Evolutionary conservation across 768 basidiomycete species (phyloP).

Genomic region (Lepiota subincarnata): DNA sequence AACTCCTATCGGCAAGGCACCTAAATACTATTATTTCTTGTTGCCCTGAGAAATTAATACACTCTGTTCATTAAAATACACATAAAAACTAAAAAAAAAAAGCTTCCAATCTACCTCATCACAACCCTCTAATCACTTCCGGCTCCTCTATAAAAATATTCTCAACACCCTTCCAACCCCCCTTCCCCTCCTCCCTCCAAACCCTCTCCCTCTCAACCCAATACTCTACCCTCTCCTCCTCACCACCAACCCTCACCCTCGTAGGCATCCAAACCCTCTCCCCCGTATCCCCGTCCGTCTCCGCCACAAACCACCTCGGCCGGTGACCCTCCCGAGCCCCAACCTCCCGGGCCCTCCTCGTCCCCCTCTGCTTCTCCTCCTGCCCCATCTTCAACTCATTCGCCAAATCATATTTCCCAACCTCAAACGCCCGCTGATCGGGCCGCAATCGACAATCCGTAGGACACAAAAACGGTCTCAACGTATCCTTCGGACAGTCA

Average conservation of each 20-base stretch:
- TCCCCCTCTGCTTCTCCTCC: constrained; percentile 79
- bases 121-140: constrained; percentile 21
- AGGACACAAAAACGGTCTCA: constrained; percentile 72
- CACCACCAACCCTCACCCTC: constrained; percentile 52
- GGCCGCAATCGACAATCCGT: constrained; percentile 92
- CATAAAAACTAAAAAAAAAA: no score
- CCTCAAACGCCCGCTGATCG: constrained; percentile 92
- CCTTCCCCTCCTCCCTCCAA: constrained; percentile 39
- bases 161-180: constrained; percentile 55
- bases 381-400: constrained; percentile 76
- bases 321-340: constrained; percentile 67
- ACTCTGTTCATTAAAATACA: no score
- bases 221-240: constrained; percentile 33
- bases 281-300: constrained; percentile 83
- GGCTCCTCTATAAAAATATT: constrained; percentile 77
- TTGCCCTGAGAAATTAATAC: no score
- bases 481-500: constrained; percentile 68
- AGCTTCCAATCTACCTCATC: neutral
- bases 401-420: constrained; percentile 79
- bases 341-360: constrained; percentile 69
- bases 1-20: no score
- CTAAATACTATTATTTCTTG: no score
- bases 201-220: constrained; percentile 25
- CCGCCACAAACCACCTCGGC: constrained; percentile 84
- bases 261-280: constrained; percentile 85